phyloP scores from a whole-genome alignment of 1,139 yeast genomes.

The Sugiyamaella neomexicana region DNA sequence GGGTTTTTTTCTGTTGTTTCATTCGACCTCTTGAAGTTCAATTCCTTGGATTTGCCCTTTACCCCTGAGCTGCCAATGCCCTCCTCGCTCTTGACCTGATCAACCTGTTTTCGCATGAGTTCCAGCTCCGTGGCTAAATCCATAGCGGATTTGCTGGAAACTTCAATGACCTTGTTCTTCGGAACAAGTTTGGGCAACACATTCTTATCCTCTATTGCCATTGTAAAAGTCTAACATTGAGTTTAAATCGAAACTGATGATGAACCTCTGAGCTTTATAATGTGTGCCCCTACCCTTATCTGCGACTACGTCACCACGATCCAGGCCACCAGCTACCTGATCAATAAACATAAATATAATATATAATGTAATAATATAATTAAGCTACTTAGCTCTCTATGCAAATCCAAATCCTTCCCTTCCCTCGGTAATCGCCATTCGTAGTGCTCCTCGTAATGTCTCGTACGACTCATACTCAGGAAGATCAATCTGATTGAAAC shows the following conservation, averaged over 20 bases:
- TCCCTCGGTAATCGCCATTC: constrained; percentile 90
- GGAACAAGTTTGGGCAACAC: constrained; percentile 13
- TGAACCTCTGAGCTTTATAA: neutral
- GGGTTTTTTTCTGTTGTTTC: neutral
- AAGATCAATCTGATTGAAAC: constrained; percentile 90
- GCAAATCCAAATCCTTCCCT: constrained; percentile 96
- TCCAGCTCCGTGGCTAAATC: constrained; percentile 32
- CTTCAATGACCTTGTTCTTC: constrained; percentile 12
- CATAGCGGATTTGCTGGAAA: constrained; percentile 28
- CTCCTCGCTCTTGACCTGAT: neutral
- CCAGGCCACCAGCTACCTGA: neutral
- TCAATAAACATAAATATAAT: neutral
- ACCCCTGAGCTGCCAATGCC: neutral
- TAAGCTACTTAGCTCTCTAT: constrained; percentile 25
- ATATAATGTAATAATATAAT: constrained; percentile 2
- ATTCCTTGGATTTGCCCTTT: neutral
- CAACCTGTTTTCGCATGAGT: constrained; percentile 22
- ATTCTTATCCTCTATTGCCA: constrained; percentile 9
- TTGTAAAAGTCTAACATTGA: neutral
- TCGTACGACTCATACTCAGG: constrained; percentile 94
- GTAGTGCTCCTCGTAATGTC: constrained; percentile 72
- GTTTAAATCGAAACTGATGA: neutral
- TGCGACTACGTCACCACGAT: neutral
- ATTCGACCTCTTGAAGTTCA: neutral
- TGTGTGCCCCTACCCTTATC: neutral